Percentiles rank a stretch among this genome's conserved stretches.
Conservation (phyloP, 2,329 filamentous ascomycete genomes). For the Fusarium multiceps region DNA sequence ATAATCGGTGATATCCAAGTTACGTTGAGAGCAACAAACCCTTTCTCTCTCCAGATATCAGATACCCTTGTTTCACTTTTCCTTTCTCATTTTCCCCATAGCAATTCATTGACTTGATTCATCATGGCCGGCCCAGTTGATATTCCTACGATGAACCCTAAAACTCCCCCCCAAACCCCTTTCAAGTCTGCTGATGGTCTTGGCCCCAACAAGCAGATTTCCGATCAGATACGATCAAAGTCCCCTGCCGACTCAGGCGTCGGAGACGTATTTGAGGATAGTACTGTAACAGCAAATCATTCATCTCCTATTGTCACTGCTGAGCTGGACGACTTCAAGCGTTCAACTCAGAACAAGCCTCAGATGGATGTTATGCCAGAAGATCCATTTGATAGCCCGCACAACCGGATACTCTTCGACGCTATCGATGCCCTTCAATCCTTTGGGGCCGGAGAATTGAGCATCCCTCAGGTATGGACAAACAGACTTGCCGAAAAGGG, state of each 20-base stretch:
- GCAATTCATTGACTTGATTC: not conserved
- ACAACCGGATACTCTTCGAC: constrained; percentile 51
- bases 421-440: constrained; percentile 52
- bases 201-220: not conserved
- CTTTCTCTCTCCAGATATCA: not conserved
- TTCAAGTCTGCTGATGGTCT: not conserved
- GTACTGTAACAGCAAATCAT: not conserved
- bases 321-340: too few relatives aligned
- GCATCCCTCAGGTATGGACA: constrained; percentile 50
- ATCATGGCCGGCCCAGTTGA: constrained; percentile 35
- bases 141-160: not conserved
- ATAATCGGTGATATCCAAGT: not conserved
- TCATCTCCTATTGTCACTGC: not conserved
- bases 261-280: constrained; percentile 16
- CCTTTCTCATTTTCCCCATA: not conserved
- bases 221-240: not conserved
- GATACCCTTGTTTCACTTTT: not conserved
- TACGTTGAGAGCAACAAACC: not conserved
- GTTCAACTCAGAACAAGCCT: not conserved
- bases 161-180: constrained; percentile 13
- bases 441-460: constrained; percentile 47
- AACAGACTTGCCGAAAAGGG: too few relatives aligned
- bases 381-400: constrained; percentile 51
- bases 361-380: constrained; percentile 31
- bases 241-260: constrained; percentile 27